A percentile compares a stretch with the other conserved stretches of the same genome.
Conservation (phyloP, 78 protist species). For the Neovahlkampfia damariscottae region DNA sequence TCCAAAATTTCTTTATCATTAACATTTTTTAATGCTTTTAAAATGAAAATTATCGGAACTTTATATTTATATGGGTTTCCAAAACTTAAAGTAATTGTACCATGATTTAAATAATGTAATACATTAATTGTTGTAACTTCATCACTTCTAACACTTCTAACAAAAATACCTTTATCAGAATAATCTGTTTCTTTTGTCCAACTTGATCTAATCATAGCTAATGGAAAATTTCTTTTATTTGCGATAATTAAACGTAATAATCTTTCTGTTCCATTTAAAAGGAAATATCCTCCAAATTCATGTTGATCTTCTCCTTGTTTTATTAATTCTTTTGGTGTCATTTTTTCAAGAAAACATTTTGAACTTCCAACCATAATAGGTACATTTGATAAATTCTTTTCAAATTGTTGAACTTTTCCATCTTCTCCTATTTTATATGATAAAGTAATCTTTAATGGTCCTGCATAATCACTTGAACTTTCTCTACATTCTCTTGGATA, state of each 20-base stretch:
- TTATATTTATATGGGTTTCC: conserved; percentile 62
- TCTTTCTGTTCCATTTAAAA: conserved; percentile 79
- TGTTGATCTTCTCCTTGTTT: conserved; percentile 32
- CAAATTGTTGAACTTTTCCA: neutral
- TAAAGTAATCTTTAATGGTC: neutral
- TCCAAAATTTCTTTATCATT: no score
- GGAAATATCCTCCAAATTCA: conserved; percentile 90
- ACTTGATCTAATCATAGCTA: conserved; percentile 47
- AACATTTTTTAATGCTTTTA: conserved; percentile 24
- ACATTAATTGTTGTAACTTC: conserved; percentile 46
- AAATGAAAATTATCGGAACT: conserved; percentile 60
- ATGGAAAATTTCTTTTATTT: conserved; percentile 56
- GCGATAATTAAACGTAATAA: conserved; percentile 72
- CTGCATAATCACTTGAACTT: conserved; percentile 18
- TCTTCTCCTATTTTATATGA: neutral
- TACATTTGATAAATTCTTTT: neutral
- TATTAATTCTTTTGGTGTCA: conserved; percentile 11
- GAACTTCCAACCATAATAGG: conserved; percentile 38
- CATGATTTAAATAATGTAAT: conserved; percentile 72
- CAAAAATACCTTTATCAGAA: conserved; percentile 56
- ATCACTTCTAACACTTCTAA: conserved; percentile 80
- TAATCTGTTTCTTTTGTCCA: conserved; percentile 65
- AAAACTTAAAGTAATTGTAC: conserved; percentile 56
- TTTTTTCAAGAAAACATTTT: conserved; percentile 33
- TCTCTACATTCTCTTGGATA: conserved; percentile 12